These are phyloP conservation scores for Colletotrichum tofieldiae DNA, from an alignment of 2,329 filamentous ascomycete species.

Conservation along the genomic window DNA sequence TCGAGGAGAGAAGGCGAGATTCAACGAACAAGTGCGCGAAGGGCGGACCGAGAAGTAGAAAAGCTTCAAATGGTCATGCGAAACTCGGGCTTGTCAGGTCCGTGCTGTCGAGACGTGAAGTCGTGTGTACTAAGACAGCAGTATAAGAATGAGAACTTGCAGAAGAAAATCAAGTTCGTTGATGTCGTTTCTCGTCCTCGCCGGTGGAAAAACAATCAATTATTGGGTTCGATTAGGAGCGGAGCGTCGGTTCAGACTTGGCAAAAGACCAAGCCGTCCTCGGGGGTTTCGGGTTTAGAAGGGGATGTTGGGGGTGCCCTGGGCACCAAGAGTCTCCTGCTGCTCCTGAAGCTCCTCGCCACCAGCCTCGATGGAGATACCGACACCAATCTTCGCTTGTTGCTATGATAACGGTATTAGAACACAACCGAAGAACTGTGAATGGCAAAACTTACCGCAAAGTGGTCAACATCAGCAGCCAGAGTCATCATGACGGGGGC, in stretches of 20 bases:
- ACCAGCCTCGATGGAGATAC: constrained; percentile 90
- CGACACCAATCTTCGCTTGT: constrained; percentile 94
- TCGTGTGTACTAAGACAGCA: constrained; percentile 44
- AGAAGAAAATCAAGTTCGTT: constrained; percentile 37
- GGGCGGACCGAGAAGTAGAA: constrained; percentile 19
- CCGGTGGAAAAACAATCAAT: constrained; percentile 40
- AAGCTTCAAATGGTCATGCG: constrained; percentile 10
- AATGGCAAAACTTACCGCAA: constrained; percentile 77
- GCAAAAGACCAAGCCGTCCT: constrained; percentile 27
- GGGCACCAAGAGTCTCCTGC: constrained; percentile 74
- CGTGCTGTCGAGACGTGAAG: constrained; percentile 38
- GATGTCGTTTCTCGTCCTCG: constrained; percentile 34
- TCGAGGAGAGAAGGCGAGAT: constrained; percentile 33
- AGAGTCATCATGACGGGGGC: constrained; percentile 95
- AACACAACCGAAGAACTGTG: neutral
- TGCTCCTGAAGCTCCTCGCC: constrained; percentile 90
- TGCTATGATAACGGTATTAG: constrained; percentile 72
- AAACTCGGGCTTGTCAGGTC: constrained; percentile 24
- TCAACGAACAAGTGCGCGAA: constrained; percentile 35
- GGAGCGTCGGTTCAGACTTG: constrained; percentile 44
- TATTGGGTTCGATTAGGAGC: constrained; percentile 45
- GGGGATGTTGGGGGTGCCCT: constrained; percentile 73
- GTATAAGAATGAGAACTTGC: constrained; percentile 39
- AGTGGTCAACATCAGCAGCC: constrained; percentile 96
- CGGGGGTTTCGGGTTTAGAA: constrained; percentile 65